phyloP scores from a whole-genome alignment of 371 early-diverging fungal species.

The Catenaria anguillulae region DNA sequence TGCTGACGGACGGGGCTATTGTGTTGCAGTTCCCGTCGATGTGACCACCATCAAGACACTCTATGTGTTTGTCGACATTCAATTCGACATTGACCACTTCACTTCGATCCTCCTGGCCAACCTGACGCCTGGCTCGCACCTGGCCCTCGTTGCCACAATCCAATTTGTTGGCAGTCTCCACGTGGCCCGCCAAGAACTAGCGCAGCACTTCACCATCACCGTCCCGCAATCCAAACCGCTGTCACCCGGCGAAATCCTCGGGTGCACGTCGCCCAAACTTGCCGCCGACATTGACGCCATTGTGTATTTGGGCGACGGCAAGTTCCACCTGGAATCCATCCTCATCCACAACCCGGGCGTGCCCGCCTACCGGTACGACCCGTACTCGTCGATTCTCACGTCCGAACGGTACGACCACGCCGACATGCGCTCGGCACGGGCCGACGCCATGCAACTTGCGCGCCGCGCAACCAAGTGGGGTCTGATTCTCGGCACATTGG shows the following conservation, averaged over 20 bases:
- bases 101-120: conserved; percentile 71
- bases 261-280: conserved; percentile 94
- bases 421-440: conserved; percentile 76
- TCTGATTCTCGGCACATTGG: conserved; percentile 90
- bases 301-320: conserved; percentile 85
- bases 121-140: conserved; percentile 50
- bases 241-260: conserved; percentile 96
- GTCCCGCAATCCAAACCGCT: conserved; percentile 93
- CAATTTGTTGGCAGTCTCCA: conserved; percentile 92
- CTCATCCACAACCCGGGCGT: conserved; percentile 96
- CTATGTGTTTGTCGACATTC: conserved; percentile 99
- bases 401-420: conserved; percentile 85
- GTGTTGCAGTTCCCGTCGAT: conserved; percentile 92
- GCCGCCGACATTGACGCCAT: background rate
- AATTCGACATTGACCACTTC: conserved; percentile 87
- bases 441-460: conserved; percentile 60
- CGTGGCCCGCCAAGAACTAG: conserved; percentile 44
- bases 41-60: conserved; percentile 87
- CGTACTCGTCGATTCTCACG: conserved; percentile 83
- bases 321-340: conserved; percentile 98
- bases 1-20: too few species aligned
- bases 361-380: conserved; percentile 94
- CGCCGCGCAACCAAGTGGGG: conserved; percentile 65
- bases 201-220: conserved; percentile 40
- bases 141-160: conserved; percentile 89